phyloP scores from a whole-genome alignment of 257 asterid species.

The Anisodus tanguticus region DNA sequence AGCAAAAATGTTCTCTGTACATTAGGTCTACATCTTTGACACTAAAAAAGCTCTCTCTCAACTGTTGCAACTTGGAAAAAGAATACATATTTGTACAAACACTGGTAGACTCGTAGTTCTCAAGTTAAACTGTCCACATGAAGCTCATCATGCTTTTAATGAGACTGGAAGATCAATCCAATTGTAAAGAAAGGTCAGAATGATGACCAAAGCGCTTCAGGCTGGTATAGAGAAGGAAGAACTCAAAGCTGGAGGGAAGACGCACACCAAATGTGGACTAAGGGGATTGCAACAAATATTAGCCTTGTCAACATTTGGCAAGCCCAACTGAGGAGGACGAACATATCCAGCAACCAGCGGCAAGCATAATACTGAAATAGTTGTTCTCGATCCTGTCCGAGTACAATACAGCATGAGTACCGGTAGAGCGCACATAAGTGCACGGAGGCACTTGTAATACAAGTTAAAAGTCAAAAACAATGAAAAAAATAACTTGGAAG shows the following conservation, averaged over 20 bases:
- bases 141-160: background rate
- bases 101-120: background rate
- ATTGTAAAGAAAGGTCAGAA: background rate
- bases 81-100: slow-evolving; percentile 29
- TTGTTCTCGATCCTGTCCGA: slow-evolving; percentile 77
- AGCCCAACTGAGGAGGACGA: slow-evolving; percentile 83
- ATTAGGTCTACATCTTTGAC: slow-evolving; percentile 16
- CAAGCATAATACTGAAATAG: slow-evolving; percentile 73
- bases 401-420: slow-evolving; percentile 29
- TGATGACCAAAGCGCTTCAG: slow-evolving; percentile 32
- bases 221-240: slow-evolving; percentile 89
- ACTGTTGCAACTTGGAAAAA: slow-evolving; percentile 20
- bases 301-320: slow-evolving; percentile 71
- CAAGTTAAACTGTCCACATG: background rate
- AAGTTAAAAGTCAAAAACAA: background rate
- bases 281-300: slow-evolving; percentile 94
- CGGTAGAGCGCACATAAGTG: background rate
- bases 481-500: background rate
- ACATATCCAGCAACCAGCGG: slow-evolving; percentile 96
- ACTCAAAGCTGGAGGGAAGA: slow-evolving; percentile 88
- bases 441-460: slow-evolving; percentile 7
- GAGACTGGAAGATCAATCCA: background rate
- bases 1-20: slow-evolving; percentile 31
- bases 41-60: slow-evolving; percentile 4
- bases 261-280: slow-evolving; percentile 90